These are phyloP conservation scores for Choanephora cucurbitarum DNA, from an alignment of 371 early-diverging fungal species.

Conservation along the genomic window DNA sequence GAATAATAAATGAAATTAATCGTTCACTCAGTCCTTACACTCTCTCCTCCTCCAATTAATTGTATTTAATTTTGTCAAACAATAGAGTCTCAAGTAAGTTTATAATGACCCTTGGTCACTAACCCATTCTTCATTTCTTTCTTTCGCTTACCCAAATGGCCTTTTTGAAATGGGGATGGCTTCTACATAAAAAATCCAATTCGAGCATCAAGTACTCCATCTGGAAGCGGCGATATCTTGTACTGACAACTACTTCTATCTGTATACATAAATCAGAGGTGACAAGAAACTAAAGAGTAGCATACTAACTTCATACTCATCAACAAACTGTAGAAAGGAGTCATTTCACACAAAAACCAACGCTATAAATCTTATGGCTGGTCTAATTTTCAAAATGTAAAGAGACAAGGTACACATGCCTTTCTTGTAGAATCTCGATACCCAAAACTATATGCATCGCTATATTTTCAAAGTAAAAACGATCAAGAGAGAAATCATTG, in stretches of 20 bases:
- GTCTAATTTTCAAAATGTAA: slow-evolving; percentile 4
- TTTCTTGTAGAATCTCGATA: slow-evolving; percentile 8
- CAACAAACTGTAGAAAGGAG: slow-evolving; percentile 11
- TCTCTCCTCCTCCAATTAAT: too few species aligned
- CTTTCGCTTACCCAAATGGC: not conserved
- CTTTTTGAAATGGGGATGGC: slow-evolving; percentile 16
- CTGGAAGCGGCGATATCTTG: slow-evolving; percentile 11
- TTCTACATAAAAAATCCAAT: not conserved
- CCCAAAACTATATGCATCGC: not conserved
- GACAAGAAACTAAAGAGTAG: not conserved
- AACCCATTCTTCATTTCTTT: not conserved
- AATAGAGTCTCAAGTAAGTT: too few species aligned
- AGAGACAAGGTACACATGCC: not conserved
- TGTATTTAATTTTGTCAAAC: too few species aligned
- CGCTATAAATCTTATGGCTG: slow-evolving; percentile 1
- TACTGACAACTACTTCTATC: slow-evolving; percentile 15
- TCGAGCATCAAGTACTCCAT: slow-evolving; percentile 7
- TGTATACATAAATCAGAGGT: slow-evolving; percentile 15
- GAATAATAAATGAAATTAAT: too few species aligned
- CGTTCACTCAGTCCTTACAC: too few species aligned
- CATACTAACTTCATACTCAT: not conserved
- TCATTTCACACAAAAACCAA: not conserved
- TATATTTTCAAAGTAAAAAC: slow-evolving; percentile 7
- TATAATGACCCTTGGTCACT: too few species aligned
- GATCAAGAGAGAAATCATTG: slow-evolving; percentile 10